Base-by-base conservation (phyloP, 371 early-diverging fungal species). In the Apophysomyces variabilis region DNA sequence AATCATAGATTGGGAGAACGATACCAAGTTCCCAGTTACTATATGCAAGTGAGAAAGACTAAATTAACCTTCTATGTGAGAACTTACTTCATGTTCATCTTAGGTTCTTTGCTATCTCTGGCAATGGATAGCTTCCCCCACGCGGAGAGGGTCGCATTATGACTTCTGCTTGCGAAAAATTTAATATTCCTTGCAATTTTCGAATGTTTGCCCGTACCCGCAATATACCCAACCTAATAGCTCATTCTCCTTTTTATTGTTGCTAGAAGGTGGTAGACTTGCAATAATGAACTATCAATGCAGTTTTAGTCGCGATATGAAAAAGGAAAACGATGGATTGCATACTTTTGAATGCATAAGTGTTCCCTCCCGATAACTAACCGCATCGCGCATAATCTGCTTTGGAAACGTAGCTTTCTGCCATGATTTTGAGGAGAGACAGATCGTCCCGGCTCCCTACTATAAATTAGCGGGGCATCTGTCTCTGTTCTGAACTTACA, bases 11-110 rank as follows among this genome's bases (percentile, higher is more conserved):
- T 5, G 83, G 83, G 8, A 82, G 37, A 0, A 82, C 77, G 11
- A 82, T 74, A 12, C 83, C 80, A n/a, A 79, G 58, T 60, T 79
- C 80, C 83, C 83, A 82, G 70, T 82, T 82, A 57, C 83, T 82
- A 56, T 39, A 56, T 13, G 36, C 21, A 44, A 16, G 3, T 26
- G 32, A 26, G 32, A 26, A 26, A 26, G 32, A 3, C 32, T 47
- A 58, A 37, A 18, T 38, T 4, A 59, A 41, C 13, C n/a, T 18
- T 58, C 0, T 36, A 38, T n/a, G 41, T 12, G 21, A 57, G n/a
- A 21, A 26, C 59, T 65, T 73, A 78, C 82, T 69, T 81, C 14
- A 82, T 82, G 8, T 38, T 69, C 62, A 77, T 66, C 54, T 78
- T 82, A 6, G 78, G 78, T 43, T 67, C 36, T 38, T 73, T 72